Evolutionary conservation across 1,139 yeast species (phyloP), one percentile per base, ranked within the genome.

Genomic region (Blastobotrys ciferrii): DNA sequence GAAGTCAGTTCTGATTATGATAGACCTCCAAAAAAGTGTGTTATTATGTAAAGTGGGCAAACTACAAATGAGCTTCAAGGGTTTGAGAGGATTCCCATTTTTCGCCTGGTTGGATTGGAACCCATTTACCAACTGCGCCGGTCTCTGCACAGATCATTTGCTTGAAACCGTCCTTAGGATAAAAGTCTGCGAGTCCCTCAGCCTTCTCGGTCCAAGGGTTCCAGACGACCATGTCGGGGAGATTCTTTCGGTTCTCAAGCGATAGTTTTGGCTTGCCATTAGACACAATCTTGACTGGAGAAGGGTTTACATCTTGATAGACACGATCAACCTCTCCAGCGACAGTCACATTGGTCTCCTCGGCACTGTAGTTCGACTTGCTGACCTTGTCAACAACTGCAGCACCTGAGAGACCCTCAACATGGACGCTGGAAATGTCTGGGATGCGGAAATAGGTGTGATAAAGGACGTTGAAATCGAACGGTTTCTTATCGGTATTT

Each of bases 211-310:
- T 74, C 98, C 98, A 92, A 20, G 98, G 98, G 67, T 92, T 92
- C 98, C 98, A 92, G 47, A 92, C 97, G 44, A 92, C 98, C 18
- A 88, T 79, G 64, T 92, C 98, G 2, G 86, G 89, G 56, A 91
- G 73, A 58, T 83, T 82, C 25, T 69, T 69, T 62, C 95, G 77
- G 51, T 77, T 71, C 13, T 51, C 54, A 33, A 89, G 69, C 42
- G 84, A 81, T 64, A 82, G 84, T 47, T 81, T 67, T 2, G 87
- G 91, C 54, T 80, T 76, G 36, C 94, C 94, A 43, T 83, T 80
- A 12, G 20, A 15, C n/a, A 17, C 32, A 20, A 43, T 23, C 20
- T 44, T 70, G 57, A 84, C 84, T 4, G 70, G 71, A 17, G 70
- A 68, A 18, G 78, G 73, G 11, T 50, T 44, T 31, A 87, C 80